Base-by-base conservation (phyloP, 2,329 filamentous ascomycete species). In the Verticillium tricorpus region DNA sequence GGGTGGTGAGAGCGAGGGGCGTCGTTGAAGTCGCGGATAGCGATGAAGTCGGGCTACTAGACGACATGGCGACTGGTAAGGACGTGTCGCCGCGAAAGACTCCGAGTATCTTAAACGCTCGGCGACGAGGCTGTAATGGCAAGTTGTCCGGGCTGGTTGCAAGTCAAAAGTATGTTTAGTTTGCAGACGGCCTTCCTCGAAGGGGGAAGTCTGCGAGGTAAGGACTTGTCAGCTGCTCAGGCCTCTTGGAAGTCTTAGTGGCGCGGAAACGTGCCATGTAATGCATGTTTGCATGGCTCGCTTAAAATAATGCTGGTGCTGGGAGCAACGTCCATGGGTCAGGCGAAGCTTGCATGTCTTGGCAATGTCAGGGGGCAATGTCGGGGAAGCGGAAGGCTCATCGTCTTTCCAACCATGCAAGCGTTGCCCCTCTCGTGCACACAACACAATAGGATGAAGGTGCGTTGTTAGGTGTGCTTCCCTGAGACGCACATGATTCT, bases 1-100 rank as follows among this genome's bases (percentile, higher is more conserved):
- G 63, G 5, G 63, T 62, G 52, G 58, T 64, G 50, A 64, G 62
- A 25, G 32, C 55, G 28, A 62, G 58, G 1, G 54, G 2, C 22
- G n/a, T 9, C 31, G 40, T 50, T 22, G 19, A 19, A 7, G 59
- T 56, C 0, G 52, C 19, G 28, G 55, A n/a, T 11, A 14, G 6
- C 9, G 31, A 22, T 31, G 28, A 31, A 31, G 54, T 15, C 31
- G 32, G 55, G 14, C 15, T n/a, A 19, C 15, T 57, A 17, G 55
- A 57, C 55, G 55, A 57, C 55, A 57, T 57, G 32, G 55, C 55
- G 55, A 17, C 37, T 15, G 17, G 37, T n/a, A 17, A 40, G 9
- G 37, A 40, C 15, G 14, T 40, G 15, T 40, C 37, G 15, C 37
- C 15, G 37, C 15, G 37, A 40, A 40, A 40, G 37, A 37, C 35